Base-by-base conservation (phyloP, 2,329 filamentous ascomycete genomes). In the Cercospora sojina region DNA sequence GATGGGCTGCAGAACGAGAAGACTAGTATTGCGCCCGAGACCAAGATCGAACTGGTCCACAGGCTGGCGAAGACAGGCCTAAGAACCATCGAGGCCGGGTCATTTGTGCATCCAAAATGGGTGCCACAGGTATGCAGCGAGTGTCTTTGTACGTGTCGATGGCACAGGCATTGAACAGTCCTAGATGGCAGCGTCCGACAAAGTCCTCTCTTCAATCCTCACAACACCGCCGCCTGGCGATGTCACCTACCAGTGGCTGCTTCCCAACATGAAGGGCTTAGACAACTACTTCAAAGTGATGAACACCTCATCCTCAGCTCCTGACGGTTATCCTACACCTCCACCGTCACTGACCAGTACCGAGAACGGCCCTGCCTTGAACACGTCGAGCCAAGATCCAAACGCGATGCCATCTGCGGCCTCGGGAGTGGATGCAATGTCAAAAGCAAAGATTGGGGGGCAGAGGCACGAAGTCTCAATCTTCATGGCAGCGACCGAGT, bases 1-100 rank as follows among this genome's bases (percentile, higher is more conserved):
- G 92, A 96, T 81, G 92, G 92, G n/a, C 80, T 96, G 62, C 92
- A 96, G 77, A 96, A 95, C 76, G 91, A 95, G 81, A 91, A 90
- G 80, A 86, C 83, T 69, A 83, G 83, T 29, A 90, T 96, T 69
- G 83, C 91, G 0, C 81, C 91, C 10, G 82, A 84, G 6, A 92
- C 88, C 2, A 96, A 96, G 79, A 85, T 94, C 64, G 87, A 93
- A 71, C 79, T 96, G 62, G 90, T 96, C 43, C 84, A 89, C 71
- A 83, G 86, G 67, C 81, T 96, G 68, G 86, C 88, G 35, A 80
- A 81, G 69, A 90, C 91, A 0, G 92, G 92, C 0, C 77, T 95
- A 49, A 81, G 82, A 5, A 88, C 88, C 3, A 94, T 96, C 68
- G 92, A 96, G 78, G 88, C 90, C 18, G 92, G 91, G 0, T 91